A percentile compares a stretch with the other conserved stretches of the same genome.
These are phyloP conservation scores for Mortierella hygrophila DNA, from an alignment of 192 early-diverging fungal genomes.

Conservation along the genomic window DNA sequence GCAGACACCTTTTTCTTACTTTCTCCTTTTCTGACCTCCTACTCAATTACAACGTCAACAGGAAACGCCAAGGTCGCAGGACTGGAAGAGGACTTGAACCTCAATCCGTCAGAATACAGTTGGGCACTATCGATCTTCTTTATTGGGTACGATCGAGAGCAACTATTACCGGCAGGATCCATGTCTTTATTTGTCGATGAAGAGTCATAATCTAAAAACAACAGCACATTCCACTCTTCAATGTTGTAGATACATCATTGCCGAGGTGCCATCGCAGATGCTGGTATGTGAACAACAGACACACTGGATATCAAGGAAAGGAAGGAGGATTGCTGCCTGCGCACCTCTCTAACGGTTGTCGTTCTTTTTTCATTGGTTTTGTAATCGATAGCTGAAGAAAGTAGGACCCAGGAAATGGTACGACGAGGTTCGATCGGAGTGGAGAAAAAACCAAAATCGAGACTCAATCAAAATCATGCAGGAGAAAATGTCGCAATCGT, in stretches of 20 bases:
- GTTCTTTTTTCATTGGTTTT: slow-evolving; percentile 51
- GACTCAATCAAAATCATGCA: background rate
- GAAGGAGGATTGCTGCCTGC: background rate
- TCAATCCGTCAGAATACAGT: slow-evolving; percentile 59
- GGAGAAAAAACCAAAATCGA: background rate
- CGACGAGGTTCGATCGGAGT: background rate
- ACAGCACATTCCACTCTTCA: background rate
- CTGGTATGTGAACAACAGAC: background rate
- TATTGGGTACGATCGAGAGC: slow-evolving; percentile 3
- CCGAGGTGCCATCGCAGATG: slow-evolving; percentile 6
- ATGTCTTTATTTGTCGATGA: background rate
- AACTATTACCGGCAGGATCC: background rate
- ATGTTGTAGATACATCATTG: slow-evolving; percentile 7
- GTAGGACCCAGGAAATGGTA: slow-evolving; percentile 61
- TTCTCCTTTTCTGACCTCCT: background rate
- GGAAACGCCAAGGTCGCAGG: slow-evolving; percentile 64
- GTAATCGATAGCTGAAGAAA: slow-evolving; percentile 63
- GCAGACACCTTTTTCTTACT: background rate
- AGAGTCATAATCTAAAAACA: background rate
- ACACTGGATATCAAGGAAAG: background rate
- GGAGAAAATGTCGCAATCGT: background rate
- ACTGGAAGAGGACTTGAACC: slow-evolving; percentile 54
- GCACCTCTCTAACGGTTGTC: slow-evolving; percentile 37
- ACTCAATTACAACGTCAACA: background rate
- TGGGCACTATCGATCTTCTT: slow-evolving; percentile 59